A percentile compares a stretch with the other conserved stretches of the same genome.
phyloP scores from a whole-genome alignment of 345 rosid species.

The Syzygium aromaticum region DNA sequence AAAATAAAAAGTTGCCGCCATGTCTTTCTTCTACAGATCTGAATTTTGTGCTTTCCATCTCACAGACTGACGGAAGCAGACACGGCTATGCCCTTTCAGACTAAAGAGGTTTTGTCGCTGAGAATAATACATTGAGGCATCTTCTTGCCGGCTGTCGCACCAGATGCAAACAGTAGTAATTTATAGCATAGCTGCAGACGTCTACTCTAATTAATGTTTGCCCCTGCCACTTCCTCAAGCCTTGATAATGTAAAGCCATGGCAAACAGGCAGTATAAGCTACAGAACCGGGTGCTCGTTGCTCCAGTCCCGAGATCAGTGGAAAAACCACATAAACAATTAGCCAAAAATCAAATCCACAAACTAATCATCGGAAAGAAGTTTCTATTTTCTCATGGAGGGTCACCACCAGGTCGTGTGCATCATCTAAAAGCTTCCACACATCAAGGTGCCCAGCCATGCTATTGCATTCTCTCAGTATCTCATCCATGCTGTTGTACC shows the following conservation, averaged over 20 bases:
- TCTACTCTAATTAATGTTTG: background rate
- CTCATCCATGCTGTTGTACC: conserved; percentile 88
- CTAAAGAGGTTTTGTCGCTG: background rate
- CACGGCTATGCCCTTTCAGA: background rate
- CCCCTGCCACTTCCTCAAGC: background rate
- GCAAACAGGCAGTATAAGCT: background rate
- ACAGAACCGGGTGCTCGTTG: background rate
- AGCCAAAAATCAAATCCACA: background rate
- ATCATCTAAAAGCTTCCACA: conserved; percentile 94
- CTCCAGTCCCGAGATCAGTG: background rate
- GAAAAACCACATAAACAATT: background rate
- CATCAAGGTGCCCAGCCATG: conserved; percentile 90
- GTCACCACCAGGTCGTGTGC: conserved; percentile 80
- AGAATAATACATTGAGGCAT: background rate
- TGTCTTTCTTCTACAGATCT: background rate
- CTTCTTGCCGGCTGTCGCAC: background rate
- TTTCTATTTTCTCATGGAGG: conserved; percentile 71
- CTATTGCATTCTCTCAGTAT: conserved; percentile 83
- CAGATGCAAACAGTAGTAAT: background rate
- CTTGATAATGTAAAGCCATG: background rate
- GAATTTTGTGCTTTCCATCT: background rate
- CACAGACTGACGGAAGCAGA: background rate
- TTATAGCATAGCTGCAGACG: background rate
- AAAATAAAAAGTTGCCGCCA: background rate
- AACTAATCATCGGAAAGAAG: conserved; percentile 17